Evolutionary conservation across 345 rosid species (phyloP).

Genomic region (Hirschfeldia incana): DNA sequence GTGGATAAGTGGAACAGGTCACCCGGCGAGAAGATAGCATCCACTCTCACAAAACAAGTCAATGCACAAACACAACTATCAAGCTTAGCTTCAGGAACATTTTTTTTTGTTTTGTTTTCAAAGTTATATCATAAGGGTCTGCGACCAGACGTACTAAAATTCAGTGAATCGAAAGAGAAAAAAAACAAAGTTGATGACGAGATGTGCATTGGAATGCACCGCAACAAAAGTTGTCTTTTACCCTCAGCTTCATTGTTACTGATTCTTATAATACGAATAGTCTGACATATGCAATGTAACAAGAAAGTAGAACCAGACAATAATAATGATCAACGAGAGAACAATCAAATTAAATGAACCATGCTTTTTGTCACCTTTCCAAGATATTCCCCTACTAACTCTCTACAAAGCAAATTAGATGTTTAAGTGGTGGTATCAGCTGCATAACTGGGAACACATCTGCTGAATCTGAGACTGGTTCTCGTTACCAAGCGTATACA

Average conservation of each 20-base stretch:
- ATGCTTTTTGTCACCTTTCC: constrained; percentile 8
- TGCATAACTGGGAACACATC: constrained; percentile 64
- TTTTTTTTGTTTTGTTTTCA: not conserved
- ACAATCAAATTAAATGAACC: constrained; percentile 13
- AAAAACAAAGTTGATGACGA: not conserved
- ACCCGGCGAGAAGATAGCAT: not conserved
- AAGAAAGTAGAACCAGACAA: constrained; percentile 19
- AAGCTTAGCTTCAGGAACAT: not conserved
- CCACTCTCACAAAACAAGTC: not conserved
- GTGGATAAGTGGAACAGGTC: not conserved
- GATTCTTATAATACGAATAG: not conserved
- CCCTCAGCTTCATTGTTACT: constrained; percentile 8
- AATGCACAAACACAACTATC: not conserved
- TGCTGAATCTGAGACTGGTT: constrained; percentile 38
- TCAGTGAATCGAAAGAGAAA: not conserved
- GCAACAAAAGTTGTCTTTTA: not conserved
- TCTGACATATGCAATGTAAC: constrained; percentile 14
- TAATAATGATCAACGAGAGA: constrained; percentile 21
- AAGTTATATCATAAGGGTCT: not conserved
- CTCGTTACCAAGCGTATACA: constrained; percentile 36
- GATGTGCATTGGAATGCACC: not conserved
- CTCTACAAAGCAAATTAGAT: constrained; percentile 27
- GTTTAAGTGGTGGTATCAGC: constrained; percentile 39
- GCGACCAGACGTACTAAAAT: not conserved
- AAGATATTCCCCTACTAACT: constrained; percentile 23